phyloP scores from a whole-genome alignment of 2,329 filamentous ascomycete species.

The Cercospora nicotianae region DNA sequence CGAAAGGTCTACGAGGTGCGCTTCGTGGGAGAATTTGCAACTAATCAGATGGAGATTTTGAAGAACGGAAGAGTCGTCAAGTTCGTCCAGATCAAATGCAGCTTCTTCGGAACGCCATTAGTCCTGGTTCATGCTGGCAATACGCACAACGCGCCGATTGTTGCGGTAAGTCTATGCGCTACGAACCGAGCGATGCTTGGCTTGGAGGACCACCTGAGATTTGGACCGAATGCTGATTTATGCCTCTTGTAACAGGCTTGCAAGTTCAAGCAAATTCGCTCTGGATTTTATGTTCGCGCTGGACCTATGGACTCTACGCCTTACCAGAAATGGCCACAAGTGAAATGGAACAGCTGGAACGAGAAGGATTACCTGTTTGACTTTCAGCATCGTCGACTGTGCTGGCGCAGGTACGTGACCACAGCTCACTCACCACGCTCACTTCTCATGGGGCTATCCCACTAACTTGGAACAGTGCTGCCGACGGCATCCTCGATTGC shows the following conservation, averaged over 20 bases:
- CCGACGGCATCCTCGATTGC: not conserved
- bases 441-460: too few species aligned
- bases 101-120: slow-evolving; percentile 1
- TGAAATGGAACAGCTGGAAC: slow-evolving; percentile 3
- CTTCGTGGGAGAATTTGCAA: not conserved
- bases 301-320: not conserved
- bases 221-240: not conserved
- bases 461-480: not conserved
- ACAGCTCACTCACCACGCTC: not conserved
- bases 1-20: not conserved
- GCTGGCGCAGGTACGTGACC: not conserved
- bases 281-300: not conserved
- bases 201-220: not conserved
- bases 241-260: not conserved
- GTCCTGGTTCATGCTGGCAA: not conserved
- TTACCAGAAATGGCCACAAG: slow-evolving; percentile 2
- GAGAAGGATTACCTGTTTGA: slow-evolving; percentile 2
- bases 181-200: not conserved
- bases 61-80: slow-evolving; percentile 1
- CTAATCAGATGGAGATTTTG: not conserved
- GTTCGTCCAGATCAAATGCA: slow-evolving; percentile 1
- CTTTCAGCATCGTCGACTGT: not conserved
- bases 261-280: slow-evolving; percentile 6
- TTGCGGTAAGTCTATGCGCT: not conserved
- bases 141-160: not conserved